These are phyloP conservation scores for Ophiostoma piceae DNA, from an alignment of 2,329 filamentous ascomycete genomes.

Conservation along the genomic window DNA sequence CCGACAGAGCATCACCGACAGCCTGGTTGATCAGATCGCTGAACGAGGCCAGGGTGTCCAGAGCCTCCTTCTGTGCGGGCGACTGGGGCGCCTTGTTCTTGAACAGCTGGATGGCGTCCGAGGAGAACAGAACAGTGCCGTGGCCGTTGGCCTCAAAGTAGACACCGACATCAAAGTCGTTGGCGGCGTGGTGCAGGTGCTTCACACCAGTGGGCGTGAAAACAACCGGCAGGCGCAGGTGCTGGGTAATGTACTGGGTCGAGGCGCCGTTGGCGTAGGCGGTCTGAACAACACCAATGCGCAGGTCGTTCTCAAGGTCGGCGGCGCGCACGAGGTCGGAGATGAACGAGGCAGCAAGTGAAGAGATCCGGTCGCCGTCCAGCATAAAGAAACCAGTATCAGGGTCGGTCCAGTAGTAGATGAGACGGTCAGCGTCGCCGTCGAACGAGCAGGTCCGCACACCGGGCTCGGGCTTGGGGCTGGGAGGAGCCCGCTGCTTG, in stretches of 20 bases:
- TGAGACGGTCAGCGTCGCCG: conserved; percentile 89
- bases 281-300: conserved; percentile 92
- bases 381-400: conserved; percentile 84
- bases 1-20: conserved; percentile 90
- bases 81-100: conserved; percentile 76
- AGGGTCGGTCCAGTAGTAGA: conserved; percentile 88
- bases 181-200: conserved; percentile 93
- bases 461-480: conserved; percentile 67
- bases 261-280: conserved; percentile 96
- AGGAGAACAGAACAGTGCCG: conserved; percentile 91
- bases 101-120: conserved; percentile 74
- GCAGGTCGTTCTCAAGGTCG: conserved; percentile 71
- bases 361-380: conserved; percentile 94
- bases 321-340: conserved; percentile 81
- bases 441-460: conserved; percentile 87
- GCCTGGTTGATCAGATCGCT: conserved; percentile 96
- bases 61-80: conserved; percentile 82
- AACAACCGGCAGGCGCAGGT: conserved; percentile 80
- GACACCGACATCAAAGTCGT: conserved; percentile 89
- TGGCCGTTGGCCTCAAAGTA: conserved; percentile 99
- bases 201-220: conserved; percentile 96
- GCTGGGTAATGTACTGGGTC: conserved; percentile 85
- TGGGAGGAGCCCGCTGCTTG: conserved; percentile 81
- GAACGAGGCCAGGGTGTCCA: conserved; percentile 77
- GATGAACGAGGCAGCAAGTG: conserved; percentile 87